Evolutionary conservation across 805 yeast genomes (phyloP).

Genomic region (Candida palmyrensis): DNA sequence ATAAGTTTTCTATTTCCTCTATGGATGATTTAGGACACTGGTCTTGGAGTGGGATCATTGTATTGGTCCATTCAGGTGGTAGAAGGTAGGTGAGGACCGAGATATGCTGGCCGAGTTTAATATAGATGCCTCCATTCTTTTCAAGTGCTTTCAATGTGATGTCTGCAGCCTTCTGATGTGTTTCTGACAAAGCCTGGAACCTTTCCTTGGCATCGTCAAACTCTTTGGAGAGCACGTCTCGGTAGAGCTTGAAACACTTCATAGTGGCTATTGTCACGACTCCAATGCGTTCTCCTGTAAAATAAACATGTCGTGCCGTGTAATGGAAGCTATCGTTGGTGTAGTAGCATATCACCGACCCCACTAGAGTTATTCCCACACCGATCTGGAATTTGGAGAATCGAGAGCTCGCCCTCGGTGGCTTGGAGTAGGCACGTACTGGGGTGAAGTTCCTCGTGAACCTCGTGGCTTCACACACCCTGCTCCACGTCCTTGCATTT

Average conservation of each 20-base stretch:
- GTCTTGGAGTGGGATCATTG: constrained; percentile 91
- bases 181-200: constrained; percentile 47
- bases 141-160: constrained; percentile 78
- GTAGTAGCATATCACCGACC: constrained; percentile 20
- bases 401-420: background rate
- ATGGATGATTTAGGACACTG: constrained; percentile 77
- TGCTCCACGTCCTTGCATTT: too few species aligned
- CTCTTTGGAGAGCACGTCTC: constrained; percentile 44
- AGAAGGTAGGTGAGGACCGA: constrained; percentile 87
- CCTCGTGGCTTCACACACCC: too few species aligned
- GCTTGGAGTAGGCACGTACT: background rate
- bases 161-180: constrained; percentile 73
- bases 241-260: constrained; percentile 69
- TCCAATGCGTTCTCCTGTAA: constrained; percentile 47
- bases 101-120: constrained; percentile 92
- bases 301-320: constrained; percentile 25
- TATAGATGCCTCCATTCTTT: constrained; percentile 86
- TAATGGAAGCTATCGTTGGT: constrained; percentile 35
- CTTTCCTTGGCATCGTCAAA: constrained; percentile 43
- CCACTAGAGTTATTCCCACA: constrained; percentile 24
- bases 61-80: constrained; percentile 91
- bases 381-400: constrained; percentile 17
- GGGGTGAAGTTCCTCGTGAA: too few species aligned
- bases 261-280: constrained; percentile 66
- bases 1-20: constrained; percentile 65